These are phyloP conservation scores for Blumeria graminis DNA, from an alignment of 2,329 filamentous ascomycete species.

Conservation along the genomic window DNA sequence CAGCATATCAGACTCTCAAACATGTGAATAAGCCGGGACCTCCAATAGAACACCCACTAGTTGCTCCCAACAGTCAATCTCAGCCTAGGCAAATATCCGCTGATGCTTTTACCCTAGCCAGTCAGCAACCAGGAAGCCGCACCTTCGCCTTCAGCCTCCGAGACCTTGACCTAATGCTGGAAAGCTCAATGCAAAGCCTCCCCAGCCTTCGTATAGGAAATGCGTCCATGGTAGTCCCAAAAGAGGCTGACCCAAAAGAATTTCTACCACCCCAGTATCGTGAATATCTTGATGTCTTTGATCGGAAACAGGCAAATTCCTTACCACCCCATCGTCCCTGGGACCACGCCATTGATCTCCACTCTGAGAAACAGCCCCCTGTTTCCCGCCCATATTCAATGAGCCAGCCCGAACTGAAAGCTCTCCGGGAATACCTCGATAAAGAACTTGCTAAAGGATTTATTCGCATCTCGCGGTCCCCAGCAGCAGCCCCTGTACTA, in stretches of 20 bases:
- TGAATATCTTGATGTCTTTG: not conserved
- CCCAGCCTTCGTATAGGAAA: not conserved
- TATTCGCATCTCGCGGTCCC: not conserved
- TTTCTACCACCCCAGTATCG: not conserved
- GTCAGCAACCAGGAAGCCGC: not conserved
- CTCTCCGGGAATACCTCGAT: not conserved
- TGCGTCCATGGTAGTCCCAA: not conserved
- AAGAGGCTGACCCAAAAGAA: too few species aligned
- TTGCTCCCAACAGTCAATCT: too few species aligned
- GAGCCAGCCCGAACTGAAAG: not conserved
- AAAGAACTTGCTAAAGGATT: not conserved
- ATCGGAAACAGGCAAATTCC: not conserved
- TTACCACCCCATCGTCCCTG: not conserved
- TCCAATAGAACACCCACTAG: too few species aligned
- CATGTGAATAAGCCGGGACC: not conserved
- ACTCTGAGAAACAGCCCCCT: not conserved
- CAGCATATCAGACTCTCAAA: not conserved
- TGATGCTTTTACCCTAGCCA: not conserved
- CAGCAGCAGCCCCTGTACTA: not conserved
- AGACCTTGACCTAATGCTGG: not conserved
- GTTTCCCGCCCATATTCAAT: not conserved
- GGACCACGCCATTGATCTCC: not conserved
- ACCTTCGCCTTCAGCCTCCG: not conserved
- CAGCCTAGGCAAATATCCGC: not conserved
- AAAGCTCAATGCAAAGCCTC: not conserved